Conservation (phyloP, 2,329 filamentous ascomycete species). For the Trichoderma simmonsii region DNA sequence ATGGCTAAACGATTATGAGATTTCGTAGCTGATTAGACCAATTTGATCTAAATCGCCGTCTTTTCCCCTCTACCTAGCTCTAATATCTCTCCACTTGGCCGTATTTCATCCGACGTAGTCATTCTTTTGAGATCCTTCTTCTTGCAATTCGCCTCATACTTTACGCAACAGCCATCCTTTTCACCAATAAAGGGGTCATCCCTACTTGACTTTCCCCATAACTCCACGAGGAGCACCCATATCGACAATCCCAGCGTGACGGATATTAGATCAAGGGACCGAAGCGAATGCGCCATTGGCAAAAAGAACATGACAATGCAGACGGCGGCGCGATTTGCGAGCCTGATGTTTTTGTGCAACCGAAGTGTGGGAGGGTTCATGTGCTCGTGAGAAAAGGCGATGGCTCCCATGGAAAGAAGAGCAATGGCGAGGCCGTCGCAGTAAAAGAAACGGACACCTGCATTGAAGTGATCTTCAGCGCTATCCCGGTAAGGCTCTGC, state of each 20-base stretch:
- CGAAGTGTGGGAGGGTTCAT: conserved; percentile 48
- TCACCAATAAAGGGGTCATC: conserved; percentile 44
- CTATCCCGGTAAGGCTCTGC: conserved; percentile 48
- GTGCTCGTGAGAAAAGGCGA: conserved; percentile 55
- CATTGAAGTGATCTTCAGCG: conserved; percentile 48
- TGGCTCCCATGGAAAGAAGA: conserved; percentile 52
- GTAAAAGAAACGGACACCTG: conserved; percentile 60
- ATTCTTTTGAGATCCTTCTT: conserved; percentile 35
- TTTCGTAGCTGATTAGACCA: not conserved
- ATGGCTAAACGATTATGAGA: not conserved
- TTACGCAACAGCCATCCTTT: conserved; percentile 29
- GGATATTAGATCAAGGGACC: conserved; percentile 45
- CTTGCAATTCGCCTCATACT: conserved; percentile 43
- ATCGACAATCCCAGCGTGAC: conserved; percentile 43
- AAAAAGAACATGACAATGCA: conserved; percentile 54
- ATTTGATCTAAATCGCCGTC: conserved; percentile 19
- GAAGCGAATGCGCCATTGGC: conserved; percentile 46
- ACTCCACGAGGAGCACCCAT: conserved; percentile 47
- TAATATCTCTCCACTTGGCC: conserved; percentile 25
- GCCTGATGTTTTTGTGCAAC: conserved; percentile 47
- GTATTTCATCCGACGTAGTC: conserved; percentile 29
- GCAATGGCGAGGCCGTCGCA: conserved; percentile 59
- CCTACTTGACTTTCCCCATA: conserved; percentile 47
- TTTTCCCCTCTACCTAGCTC: conserved; percentile 26
- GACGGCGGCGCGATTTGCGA: conserved; percentile 49